Percentiles rank a stretch among this genome's conserved stretches.
These are phyloP conservation scores for Nicotiana benthamiana DNA, from an alignment of 257 asterid genomes.

Conservation along the genomic window DNA sequence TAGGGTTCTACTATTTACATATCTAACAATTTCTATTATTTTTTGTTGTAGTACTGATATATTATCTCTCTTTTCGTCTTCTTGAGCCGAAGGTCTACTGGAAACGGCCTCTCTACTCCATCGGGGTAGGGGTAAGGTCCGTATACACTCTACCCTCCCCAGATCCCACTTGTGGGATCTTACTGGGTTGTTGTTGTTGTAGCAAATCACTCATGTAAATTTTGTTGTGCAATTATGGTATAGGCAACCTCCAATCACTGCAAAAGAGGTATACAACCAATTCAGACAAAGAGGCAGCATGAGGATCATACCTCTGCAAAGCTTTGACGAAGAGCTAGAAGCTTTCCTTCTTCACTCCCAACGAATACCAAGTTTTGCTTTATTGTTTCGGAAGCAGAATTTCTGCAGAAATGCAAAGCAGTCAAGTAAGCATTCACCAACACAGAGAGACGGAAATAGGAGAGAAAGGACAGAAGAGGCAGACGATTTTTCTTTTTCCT, in stretches of 20 bases:
- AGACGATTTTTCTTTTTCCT: background rate
- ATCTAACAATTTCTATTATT: no score
- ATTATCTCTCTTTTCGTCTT: no score
- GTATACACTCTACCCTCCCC: no score
- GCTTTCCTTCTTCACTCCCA: constrained; percentile 98
- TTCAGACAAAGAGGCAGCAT: background rate
- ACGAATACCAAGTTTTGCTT: constrained; percentile 76
- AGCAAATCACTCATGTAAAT: background rate
- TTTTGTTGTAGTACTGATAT: no score
- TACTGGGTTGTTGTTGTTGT: no score
- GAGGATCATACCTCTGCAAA: constrained; percentile 58
- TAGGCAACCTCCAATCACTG: background rate
- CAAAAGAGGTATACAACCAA: background rate
- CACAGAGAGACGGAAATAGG: background rate
- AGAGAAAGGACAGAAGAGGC: background rate
- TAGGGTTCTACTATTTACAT: no score
- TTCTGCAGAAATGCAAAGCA: constrained; percentile 37
- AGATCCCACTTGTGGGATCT: no score
- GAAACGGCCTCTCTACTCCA: no score
- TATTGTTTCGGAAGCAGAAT: constrained; percentile 76
- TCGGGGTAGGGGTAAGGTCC: no score
- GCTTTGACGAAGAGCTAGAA: constrained; percentile 85
- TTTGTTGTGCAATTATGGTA: background rate
- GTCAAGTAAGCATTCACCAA: background rate
- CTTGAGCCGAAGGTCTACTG: no score